Base-by-base conservation (phyloP, 2,329 filamentous ascomycete genomes). In the Aspergillus awamori region DNA sequence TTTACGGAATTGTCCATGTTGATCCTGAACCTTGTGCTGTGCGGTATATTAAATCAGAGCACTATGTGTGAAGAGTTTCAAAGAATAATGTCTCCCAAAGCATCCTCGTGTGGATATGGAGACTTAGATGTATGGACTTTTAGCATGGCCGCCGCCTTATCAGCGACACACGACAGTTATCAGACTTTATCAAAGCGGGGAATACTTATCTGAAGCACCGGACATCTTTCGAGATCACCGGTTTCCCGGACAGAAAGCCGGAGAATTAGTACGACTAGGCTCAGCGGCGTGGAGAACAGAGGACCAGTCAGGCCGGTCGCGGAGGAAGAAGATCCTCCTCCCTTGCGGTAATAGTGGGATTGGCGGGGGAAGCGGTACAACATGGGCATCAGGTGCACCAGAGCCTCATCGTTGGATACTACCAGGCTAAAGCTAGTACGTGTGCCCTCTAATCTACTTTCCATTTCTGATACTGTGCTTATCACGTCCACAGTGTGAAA, bases 1-100 rank as follows among this genome's bases (percentile, higher is more conserved):
- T 43, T 28, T 11, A 67, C 61, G 1, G 62, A 54, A 17, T 39
- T 48, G 20, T 53, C 62, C 65, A 70, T 70, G 24, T 1, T 38
- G 26, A 15, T n/a, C 13, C 2, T 8, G 8, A 8, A 15, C 4
- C 22, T 17, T 24, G 17, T 11, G 22, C 51, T 3, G 41, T 43
- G 8, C 3, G 22, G 17, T 43, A 45, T 22, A 48, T 15, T 7
- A 28, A 0, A 20, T 20, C 20, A 20, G 22, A 26, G 43, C 43
- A 26, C 20, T 3, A 20, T 2, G 20, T 13, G 11, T 11, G 2
- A 15, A 11, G 10, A 17, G 43, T 11, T 11, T 47, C 4, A 20
- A 24, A 26, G 47, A 15, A 10, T n/a, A 28, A 20, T 3, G 7
- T 5, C n/a, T 43, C n/a, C 39, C 13, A 17, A 43, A 17, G 20